Percentiles rank a stretch among this genome's conserved stretches.
Conservation (phyloP, 129 eudicot species). For the Chrysanthemum makinoi region DNA sequence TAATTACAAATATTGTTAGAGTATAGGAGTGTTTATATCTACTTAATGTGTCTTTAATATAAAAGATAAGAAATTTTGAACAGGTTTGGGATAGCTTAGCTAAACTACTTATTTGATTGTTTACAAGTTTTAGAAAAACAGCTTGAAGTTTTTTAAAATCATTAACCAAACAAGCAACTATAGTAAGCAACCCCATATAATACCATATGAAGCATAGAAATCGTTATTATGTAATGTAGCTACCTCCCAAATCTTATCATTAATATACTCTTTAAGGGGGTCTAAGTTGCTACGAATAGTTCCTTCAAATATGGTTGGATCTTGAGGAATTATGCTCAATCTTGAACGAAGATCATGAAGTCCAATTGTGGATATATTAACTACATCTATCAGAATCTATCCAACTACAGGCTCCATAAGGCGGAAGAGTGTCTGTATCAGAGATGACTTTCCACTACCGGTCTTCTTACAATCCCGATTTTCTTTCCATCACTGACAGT, state of each 20-base stretch:
- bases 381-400: conserved; percentile 56
- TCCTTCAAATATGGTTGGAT: too few species aligned
- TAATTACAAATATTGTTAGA: neutral
- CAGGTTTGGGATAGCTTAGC: too few species aligned
- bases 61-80: too few species aligned
- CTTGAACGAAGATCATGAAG: too few species aligned
- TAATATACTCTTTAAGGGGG: conserved; percentile 64
- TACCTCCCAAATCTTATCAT: too few species aligned
- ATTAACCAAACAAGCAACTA: too few species aligned
- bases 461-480: conserved; percentile 36
- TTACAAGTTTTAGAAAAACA: too few species aligned
- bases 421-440: conserved; percentile 35
- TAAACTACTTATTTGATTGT: too few species aligned
- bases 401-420: conserved; percentile 80
- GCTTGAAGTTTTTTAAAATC: too few species aligned
- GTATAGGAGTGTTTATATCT: neutral
- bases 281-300: conserved; percentile 64
- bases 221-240: neutral
- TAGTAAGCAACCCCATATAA: neutral
- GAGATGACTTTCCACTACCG: too few species aligned
- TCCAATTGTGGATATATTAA: conserved; percentile 53
- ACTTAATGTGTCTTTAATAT: too few species aligned
- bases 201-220: neutral
- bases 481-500: conserved; percentile 69
- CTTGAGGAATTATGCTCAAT: too few species aligned